Evolutionary conservation across 139 green algal genomes (phyloP), one percentile per base, ranked within the genome.

Genomic region (Diplosphaera chodatii): DNA sequence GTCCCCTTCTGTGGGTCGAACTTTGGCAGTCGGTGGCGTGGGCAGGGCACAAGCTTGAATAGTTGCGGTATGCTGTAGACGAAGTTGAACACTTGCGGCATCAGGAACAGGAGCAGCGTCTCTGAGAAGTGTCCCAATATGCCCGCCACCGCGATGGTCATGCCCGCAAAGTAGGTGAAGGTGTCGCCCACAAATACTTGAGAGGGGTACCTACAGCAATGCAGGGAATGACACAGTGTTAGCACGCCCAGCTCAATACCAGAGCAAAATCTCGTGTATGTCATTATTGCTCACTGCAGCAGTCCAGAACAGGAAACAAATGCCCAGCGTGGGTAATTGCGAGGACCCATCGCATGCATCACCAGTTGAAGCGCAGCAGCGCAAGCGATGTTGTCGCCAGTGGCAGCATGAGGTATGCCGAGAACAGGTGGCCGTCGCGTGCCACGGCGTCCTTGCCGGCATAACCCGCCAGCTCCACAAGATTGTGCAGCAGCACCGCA

Each of bases 141-240:
- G 68, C 96, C 94, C 0, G 92, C 92, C 8, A 98, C 94, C 13
- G 91, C 95, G n/a, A 99, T 85, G 0, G 92, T 84, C 93, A 98
- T 99, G 73, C 96, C 96, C 0, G 94, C 93, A 90, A 99, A 99
- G 80, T 98, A 98, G n/a, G 95, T 99, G 86, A 93, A 99, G 1
- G 95, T 99, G 84, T 99, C 95, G 13, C 95, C 95, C 56, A 98
- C 95, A 83, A 98, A 99, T 5, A 98, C 92, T 27, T 80, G 70
- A 40, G 72, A 59, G 3, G 48, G 48, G 16, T n/a, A 59, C 48
- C 48, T 59, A 18, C 48, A 18, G 79, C 77, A 6, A 81, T 82
- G 70, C 6, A 10, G 37, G 8, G 37, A 6, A 48, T 48, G 37
- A 20, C n/a, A n/a, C n/a, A n/a, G n/a, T n/a, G n/a, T n/a, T n/a